Evolutionary conservation across 148 eudicot genomes (phyloP), one percentile per base, ranked within the genome.

Genomic region (Rheum nobile): DNA sequence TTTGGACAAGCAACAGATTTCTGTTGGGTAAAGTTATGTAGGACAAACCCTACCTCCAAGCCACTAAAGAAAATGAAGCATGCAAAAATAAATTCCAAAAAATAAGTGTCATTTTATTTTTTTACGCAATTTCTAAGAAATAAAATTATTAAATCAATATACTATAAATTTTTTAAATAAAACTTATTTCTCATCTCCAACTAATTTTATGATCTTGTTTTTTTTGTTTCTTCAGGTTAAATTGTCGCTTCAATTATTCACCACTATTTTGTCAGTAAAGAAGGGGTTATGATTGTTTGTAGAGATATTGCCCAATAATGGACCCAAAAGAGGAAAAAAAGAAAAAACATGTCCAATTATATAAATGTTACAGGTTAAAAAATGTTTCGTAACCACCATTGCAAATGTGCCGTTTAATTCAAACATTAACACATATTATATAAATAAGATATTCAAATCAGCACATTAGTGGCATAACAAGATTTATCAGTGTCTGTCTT

Each of bases 1-100:
- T 65, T 10, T 65, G 70, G 22, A 17, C 70, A 65, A 65, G 70
- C 70, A 65, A 65, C 70, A 65, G 70, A 65, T 4, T 34, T 65
- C 39, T 65, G 39, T 21, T 41, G 32, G 70, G 41, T 16, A 65
- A 65, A 65, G 70, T 16, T 65, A 65, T 65, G 70, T 31, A 21
- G 31, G 38, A 63, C 38, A 63, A 63, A 63, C 69, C 69, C 21
- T 59, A 61, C 67, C n/a, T 4, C 67, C 35, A 28, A 61, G 37
- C 70, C 22, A 65, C 31, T 65, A 16, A 61, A 28, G 12, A 28
- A 29, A 61, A 4, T 8, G 21, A 13, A 34, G 10, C 41, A 57
- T 9, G 67, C 67, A 65, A 34, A 31, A 65, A n/a, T n/a, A n/a
- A n/a, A n/a, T n/a, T n/a, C n/a, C n/a, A n/a, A n/a, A n/a, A n/a